Conservation (phyloP, 495 filamentous ascomycete genomes). For the Rhizodiscina lignyota region DNA sequence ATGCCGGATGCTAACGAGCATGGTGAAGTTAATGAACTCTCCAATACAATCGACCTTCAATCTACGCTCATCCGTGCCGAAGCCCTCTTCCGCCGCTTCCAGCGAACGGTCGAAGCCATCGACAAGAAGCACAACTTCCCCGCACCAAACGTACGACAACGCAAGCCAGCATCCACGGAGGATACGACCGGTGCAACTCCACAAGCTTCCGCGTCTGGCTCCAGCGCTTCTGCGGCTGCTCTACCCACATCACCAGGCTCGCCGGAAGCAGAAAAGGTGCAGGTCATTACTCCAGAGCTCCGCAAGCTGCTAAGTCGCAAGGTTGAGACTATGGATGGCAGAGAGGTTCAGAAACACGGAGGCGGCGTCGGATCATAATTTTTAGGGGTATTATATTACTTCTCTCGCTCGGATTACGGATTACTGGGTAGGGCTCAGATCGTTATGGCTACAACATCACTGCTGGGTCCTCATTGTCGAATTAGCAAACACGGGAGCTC, state of each 20-base stretch:
- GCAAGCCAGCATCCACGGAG: conserved; percentile 14
- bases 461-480: too few relatives aligned
- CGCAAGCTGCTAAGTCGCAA: conserved; percentile 57
- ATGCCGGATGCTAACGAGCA: too few relatives aligned
- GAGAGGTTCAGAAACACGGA: conserved; percentile 25
- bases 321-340: conserved; percentile 43
- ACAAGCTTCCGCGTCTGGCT: neutral
- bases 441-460: too few relatives aligned
- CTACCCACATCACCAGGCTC: conserved; percentile 10
- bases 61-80: conserved; percentile 76
- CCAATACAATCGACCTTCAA: conserved; percentile 76
- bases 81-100: conserved; percentile 72
- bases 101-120: conserved; percentile 69
- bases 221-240: neutral
- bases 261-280: conserved; percentile 36
- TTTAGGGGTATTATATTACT: too few relatives aligned
- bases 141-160: conserved; percentile 38
- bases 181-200: neutral
- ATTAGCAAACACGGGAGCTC: too few relatives aligned
- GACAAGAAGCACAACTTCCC: conserved; percentile 80
- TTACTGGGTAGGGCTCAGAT: too few relatives aligned
- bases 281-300: conserved; percentile 74
- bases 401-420: too few relatives aligned
- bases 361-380: conserved; percentile 13
- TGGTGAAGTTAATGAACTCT: conserved; percentile 93